A percentile compares a stretch with the other conserved stretches of the same genome.
These are phyloP conservation scores for Domatiomyces globalis DNA, from an alignment of 2,329 filamentous ascomycete genomes.

Conservation along the genomic window DNA sequence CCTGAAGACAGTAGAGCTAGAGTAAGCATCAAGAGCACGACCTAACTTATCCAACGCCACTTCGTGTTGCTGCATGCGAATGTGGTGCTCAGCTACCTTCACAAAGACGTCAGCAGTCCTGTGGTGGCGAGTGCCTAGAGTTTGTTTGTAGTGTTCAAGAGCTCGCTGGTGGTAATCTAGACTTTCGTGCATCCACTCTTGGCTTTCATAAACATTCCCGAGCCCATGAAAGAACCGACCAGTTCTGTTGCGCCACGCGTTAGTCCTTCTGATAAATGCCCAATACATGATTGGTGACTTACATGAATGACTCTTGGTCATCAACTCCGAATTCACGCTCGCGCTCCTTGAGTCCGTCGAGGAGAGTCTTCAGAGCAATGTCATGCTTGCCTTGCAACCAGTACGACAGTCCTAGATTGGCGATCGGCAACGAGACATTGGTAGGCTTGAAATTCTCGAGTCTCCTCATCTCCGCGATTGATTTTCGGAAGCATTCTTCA, in stretches of 20 bases:
- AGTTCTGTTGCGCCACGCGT: constrained; percentile 2
- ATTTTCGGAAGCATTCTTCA: constrained; percentile 1
- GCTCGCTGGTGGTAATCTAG: constrained; percentile 1
- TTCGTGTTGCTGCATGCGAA: constrained; percentile 2
- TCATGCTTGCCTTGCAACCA: constrained; percentile 2
- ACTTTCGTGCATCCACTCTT: neutral
- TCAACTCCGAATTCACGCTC: neutral
- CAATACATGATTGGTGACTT: too few species aligned
- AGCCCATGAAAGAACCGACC: constrained; percentile 4
- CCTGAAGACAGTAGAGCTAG: too few species aligned
- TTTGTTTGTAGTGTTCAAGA: constrained; percentile 1
- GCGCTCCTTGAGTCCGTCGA: constrained; percentile 1
- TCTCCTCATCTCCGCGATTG: neutral
- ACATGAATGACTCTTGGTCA: constrained; percentile 2
- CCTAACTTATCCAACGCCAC: too few species aligned
- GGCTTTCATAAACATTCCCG: constrained; percentile 1
- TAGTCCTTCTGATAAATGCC: too few species aligned
- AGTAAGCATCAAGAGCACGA: too few species aligned
- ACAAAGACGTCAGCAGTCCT: constrained; percentile 4
- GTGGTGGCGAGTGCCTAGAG: constrained; percentile 4
- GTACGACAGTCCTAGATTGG: constrained; percentile 1
- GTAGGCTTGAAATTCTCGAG: neutral
- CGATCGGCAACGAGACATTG: constrained; percentile 1
- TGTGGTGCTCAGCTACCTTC: constrained; percentile 5
- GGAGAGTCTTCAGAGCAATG: neutral